Conservation (phyloP, 768 basidiomycete genomes). For the Russula griseocarnosa region DNA sequence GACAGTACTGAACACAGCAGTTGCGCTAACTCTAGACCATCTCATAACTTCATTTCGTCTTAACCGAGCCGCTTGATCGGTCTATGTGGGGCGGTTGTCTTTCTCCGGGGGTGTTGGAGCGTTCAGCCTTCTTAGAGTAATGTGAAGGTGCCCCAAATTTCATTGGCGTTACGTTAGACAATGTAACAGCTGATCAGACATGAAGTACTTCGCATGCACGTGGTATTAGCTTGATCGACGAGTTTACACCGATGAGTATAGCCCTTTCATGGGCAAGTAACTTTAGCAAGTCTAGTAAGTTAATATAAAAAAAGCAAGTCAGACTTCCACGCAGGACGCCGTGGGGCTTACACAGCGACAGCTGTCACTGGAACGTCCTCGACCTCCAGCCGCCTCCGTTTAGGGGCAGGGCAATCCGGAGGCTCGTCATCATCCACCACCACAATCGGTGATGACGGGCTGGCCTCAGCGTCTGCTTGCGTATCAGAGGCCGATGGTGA, state of each 20-base stretch:
- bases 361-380: constrained; percentile 12
- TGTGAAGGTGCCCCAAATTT: neutral
- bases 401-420: constrained; percentile 51
- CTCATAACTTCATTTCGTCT: neutral
- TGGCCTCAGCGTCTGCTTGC: constrained; percentile 32
- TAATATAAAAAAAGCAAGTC: neutral
- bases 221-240: constrained; percentile 17
- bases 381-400: constrained; percentile 45
- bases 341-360: constrained; percentile 12
- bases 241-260: constrained; percentile 8
- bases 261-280: neutral
- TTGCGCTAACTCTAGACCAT: neutral
- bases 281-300: constrained; percentile 16
- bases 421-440: constrained; percentile 53
- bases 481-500: constrained; percentile 28
- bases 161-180: neutral
- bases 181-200: constrained; percentile 1
- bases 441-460: constrained; percentile 51
- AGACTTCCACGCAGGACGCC: neutral
- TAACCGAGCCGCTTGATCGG: neutral
- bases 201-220: constrained; percentile 1
- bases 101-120: neutral
- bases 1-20: too few relatives aligned
- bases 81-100: neutral
- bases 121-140: neutral